A percentile compares a stretch with the other conserved stretches of the same genome.
Conservation (phyloP, 2,329 filamentous ascomycete genomes). For the Aspergillus nomiae region DNA sequence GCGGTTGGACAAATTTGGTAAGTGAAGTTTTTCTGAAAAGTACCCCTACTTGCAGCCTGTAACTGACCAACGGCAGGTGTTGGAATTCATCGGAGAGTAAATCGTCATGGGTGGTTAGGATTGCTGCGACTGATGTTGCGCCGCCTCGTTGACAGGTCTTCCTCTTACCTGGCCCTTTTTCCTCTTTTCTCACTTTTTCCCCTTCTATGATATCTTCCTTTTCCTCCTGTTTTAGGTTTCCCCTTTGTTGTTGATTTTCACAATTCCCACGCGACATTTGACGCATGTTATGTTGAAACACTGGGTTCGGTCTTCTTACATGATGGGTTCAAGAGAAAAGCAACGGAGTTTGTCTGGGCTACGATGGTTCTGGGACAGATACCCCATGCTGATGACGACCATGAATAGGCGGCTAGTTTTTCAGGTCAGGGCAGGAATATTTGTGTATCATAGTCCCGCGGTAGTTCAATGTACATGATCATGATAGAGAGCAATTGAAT, state of each 20-base stretch:
- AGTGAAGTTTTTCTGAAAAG: slow-evolving; percentile 22
- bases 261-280: slow-evolving; percentile 15
- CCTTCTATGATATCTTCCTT: slow-evolving; percentile 14
- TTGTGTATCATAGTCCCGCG: slow-evolving; percentile 27
- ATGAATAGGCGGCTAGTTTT: slow-evolving; percentile 19
- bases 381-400: slow-evolving; percentile 21
- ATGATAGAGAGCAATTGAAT: background rate
- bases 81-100: slow-evolving; percentile 31
- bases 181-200: slow-evolving; percentile 15
- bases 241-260: slow-evolving; percentile 12
- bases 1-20: slow-evolving; percentile 83
- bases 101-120: background rate
- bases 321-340: slow-evolving; percentile 30
- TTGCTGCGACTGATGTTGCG: background rate
- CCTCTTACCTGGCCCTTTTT: slow-evolving; percentile 11
- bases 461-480: slow-evolving; percentile 28
- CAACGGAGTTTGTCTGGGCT: slow-evolving; percentile 37
- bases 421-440: slow-evolving; percentile 22
- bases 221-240: slow-evolving; percentile 12
- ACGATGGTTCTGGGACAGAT: slow-evolving; percentile 26
- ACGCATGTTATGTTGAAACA: slow-evolving; percentile 19
- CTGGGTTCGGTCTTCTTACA: slow-evolving; percentile 19
- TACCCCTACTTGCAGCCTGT: background rate
- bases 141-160: slow-evolving; percentile 1
- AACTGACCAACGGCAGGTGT: slow-evolving; percentile 26